These are phyloP conservation scores for Aspergillus affinis DNA, from an alignment of 495 filamentous ascomycete species.

Conservation along the genomic window DNA sequence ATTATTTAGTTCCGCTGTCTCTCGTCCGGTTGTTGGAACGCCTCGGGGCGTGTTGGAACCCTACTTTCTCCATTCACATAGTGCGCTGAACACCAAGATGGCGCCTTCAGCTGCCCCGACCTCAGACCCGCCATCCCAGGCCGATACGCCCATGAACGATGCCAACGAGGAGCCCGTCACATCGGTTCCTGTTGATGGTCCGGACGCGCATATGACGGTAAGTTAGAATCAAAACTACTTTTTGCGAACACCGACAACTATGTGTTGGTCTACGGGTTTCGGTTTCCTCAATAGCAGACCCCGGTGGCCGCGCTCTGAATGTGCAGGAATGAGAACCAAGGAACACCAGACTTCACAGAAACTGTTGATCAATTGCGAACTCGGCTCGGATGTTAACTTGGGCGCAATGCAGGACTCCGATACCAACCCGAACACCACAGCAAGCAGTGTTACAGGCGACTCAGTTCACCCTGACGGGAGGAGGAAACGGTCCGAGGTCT, in stretches of 20 bases:
- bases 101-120: constrained; percentile 55
- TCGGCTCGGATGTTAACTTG: constrained; percentile 8
- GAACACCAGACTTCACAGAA: constrained; percentile 80
- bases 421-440: constrained; percentile 87
- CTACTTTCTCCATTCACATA: constrained; percentile 17
- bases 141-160: constrained; percentile 60
- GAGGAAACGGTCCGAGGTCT: constrained; percentile 79
- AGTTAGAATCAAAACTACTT: constrained; percentile 18
- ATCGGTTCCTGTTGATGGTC: constrained; percentile 41
- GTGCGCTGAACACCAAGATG: constrained; percentile 50
- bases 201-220: constrained; percentile 49
- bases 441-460: constrained; percentile 83
- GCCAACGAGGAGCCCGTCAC: constrained; percentile 52
- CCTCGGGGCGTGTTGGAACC: constrained; percentile 1
- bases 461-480: constrained; percentile 66
- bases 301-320: not conserved
- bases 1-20: not conserved
- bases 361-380: constrained; percentile 6
- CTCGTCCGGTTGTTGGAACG: not conserved
- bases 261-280: not conserved
- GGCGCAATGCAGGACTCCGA: constrained; percentile 66
- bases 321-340: constrained; percentile 60
- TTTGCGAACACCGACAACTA: not conserved
- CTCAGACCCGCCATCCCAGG: constrained; percentile 49
- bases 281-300: not conserved